A percentile compares a stretch with the other conserved stretches of the same genome.
Evolutionary conservation across 2,329 filamentous ascomycete species (phyloP).

Genomic region (Celoporthe dispersa): DNA sequence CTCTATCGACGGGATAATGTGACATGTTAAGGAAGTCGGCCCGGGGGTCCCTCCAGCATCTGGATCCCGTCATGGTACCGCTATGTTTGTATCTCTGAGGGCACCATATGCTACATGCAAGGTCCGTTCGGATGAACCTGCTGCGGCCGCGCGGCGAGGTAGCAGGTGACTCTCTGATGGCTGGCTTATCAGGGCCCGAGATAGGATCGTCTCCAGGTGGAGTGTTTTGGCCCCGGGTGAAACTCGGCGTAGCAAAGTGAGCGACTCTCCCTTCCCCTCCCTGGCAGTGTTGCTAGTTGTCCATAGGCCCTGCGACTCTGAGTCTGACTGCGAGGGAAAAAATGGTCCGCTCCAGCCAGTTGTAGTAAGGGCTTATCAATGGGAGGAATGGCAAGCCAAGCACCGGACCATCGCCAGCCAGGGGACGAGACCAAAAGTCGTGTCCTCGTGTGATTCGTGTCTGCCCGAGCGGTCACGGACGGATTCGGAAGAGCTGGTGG

Average conservation of each 20-base stretch:
- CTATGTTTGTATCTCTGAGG: not conserved
- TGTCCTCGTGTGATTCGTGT: constrained; percentile 27
- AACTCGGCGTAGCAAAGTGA: not conserved
- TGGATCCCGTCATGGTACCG: not conserved
- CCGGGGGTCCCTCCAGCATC: not conserved
- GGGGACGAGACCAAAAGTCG: constrained; percentile 7
- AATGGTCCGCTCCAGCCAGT: not conserved
- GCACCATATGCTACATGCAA: not conserved
- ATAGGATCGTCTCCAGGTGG: constrained; percentile 1
- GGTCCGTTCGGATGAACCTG: not conserved
- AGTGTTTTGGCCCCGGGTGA: not conserved
- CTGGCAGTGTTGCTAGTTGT: not conserved
- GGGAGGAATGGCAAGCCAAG: not conserved
- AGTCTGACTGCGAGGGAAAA: not conserved
- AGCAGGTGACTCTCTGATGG: not conserved
- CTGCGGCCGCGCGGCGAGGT: not conserved
- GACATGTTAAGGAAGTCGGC: not conserved
- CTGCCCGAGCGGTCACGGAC: not conserved
- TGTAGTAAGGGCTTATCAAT: not conserved
- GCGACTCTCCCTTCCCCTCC: not conserved
- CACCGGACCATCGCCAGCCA: not conserved
- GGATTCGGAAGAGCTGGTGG: not conserved
- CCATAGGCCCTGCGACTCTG: not conserved
- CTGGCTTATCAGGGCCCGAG: not conserved
- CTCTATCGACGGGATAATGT: not conserved